phyloP scores from a whole-genome alignment of 257 asterid species.

The Lycium ferocissimum region DNA sequence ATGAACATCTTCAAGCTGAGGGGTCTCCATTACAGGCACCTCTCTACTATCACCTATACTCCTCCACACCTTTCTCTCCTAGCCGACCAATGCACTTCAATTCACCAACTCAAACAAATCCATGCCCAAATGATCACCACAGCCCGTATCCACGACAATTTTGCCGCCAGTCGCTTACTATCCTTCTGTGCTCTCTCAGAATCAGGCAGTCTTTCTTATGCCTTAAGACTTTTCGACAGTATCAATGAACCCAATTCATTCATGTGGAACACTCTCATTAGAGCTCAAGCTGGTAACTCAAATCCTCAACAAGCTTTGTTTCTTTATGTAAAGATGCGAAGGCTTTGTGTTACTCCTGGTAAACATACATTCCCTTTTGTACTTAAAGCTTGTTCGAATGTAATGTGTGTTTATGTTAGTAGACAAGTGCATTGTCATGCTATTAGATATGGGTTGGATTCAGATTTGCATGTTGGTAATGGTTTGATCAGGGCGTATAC shows the following conservation, averaged over 20 bases:
- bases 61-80: conserved; percentile 45
- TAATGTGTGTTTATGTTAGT: conserved; percentile 37
- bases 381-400: conserved; percentile 69
- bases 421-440: conserved; percentile 70
- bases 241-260: conserved; percentile 59
- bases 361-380: conserved; percentile 81
- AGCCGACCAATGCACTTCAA: conserved; percentile 65
- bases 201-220: conserved; percentile 63
- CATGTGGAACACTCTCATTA: conserved; percentile 92
- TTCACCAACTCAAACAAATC: conserved; percentile 72
- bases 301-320: conserved; percentile 53
- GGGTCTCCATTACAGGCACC: conserved; percentile 31
- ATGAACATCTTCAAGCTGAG: background rate
- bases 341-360: conserved; percentile 58
- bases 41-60: conserved; percentile 35
- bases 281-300: conserved; percentile 60
- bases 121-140: conserved; percentile 81
- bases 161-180: conserved; percentile 81
- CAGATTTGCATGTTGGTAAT: conserved; percentile 67
- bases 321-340: conserved; percentile 60
- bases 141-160: conserved; percentile 67
- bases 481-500: conserved; percentile 68
- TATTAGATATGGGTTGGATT: conserved; percentile 62
- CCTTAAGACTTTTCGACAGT: conserved; percentile 52
- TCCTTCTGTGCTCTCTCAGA: conserved; percentile 74